phyloP scores from a whole-genome alignment of 495 filamentous ascomycete species.

The Cetradonia linearis region DNA sequence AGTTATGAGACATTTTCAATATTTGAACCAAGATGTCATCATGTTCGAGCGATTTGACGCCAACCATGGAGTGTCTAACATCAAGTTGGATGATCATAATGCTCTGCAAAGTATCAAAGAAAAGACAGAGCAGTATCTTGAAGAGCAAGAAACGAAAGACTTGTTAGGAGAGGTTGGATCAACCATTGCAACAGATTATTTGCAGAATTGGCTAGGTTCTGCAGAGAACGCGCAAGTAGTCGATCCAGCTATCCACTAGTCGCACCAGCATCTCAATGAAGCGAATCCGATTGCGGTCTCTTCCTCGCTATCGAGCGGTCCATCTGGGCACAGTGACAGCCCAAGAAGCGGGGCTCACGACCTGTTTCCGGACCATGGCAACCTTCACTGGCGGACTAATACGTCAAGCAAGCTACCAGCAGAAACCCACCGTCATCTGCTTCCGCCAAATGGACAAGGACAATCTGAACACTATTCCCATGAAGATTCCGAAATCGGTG shows the following conservation, averaged over 20 bases:
- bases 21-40: constrained; percentile 3
- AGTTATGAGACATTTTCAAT: neutral
- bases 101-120: constrained; percentile 12
- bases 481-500: neutral
- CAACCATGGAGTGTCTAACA: constrained; percentile 20
- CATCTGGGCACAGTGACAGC: neutral
- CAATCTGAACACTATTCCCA: constrained; percentile 29
- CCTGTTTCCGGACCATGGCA: neutral
- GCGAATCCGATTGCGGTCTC: neutral
- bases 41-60: constrained; percentile 20
- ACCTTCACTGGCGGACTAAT: neutral
- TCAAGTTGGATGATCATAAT: constrained; percentile 21
- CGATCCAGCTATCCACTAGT: neutral
- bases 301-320: neutral
- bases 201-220: neutral
- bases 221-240: neutral
- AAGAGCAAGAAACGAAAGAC: constrained; percentile 8
- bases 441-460: constrained; percentile 26
- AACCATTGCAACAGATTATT: neutral
- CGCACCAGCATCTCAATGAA: neutral
- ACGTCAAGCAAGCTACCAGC: neutral
- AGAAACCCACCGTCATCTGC: too few relatives aligned
- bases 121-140: neutral
- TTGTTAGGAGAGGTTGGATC: neutral
- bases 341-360: neutral